Evolutionary conservation across 2,329 filamentous ascomycete genomes (phyloP).

Genomic region (Botrytis deweyae): DNA sequence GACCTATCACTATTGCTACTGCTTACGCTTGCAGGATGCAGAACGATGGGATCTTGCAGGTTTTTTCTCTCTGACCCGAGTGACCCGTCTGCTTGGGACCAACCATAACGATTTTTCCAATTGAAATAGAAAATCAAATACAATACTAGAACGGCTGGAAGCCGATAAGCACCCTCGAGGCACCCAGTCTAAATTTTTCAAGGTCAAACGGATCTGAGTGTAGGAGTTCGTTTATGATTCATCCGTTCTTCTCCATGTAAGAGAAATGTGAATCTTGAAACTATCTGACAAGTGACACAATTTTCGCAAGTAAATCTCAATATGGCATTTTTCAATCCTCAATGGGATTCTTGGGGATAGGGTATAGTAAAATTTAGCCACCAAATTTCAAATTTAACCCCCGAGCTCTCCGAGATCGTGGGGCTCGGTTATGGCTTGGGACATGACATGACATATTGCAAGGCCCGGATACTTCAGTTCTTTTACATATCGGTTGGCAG

Average conservation of each 20-base stretch:
- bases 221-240: not conserved
- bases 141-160: not conserved
- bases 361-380: not conserved
- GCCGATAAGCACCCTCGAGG: not conserved
- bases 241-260: conserved; percentile 3
- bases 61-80: conserved; percentile 1
- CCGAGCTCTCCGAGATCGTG: conserved; percentile 1
- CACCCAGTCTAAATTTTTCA: not conserved
- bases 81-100: conserved; percentile 23
- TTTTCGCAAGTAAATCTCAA: conserved; percentile 5
- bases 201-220: not conserved
- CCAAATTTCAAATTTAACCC: not conserved
- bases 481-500: not conserved
- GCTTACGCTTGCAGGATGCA: conserved; percentile 18
- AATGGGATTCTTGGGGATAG: not conserved
- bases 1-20: conserved; percentile 15
- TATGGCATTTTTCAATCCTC: not conserved
- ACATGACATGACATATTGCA: not conserved
- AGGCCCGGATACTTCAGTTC: not conserved
- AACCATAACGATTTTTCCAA: conserved; percentile 6
- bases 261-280: conserved; percentile 2
- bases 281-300: not conserved
- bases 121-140: not conserved
- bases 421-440: not conserved
- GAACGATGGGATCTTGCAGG: conserved; percentile 20